phyloP scores from a whole-genome alignment of 2,329 filamentous ascomycete genomes.

The Blastomyces parvus region DNA sequence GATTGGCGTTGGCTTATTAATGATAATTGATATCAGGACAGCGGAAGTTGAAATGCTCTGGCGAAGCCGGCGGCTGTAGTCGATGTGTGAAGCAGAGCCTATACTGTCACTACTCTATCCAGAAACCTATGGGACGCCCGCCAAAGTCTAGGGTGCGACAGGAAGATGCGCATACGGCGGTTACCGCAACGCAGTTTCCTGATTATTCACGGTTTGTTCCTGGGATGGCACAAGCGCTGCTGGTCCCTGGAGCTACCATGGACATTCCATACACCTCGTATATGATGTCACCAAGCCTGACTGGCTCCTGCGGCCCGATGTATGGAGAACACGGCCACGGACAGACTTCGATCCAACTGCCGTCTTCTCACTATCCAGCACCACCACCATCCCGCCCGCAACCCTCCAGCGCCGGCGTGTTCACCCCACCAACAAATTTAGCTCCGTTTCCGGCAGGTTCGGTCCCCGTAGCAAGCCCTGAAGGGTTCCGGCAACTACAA shows the following conservation, averaged over 20 bases:
- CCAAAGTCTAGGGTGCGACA: slow-evolving; percentile 32
- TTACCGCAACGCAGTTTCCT: background rate
- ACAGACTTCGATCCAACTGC: background rate
- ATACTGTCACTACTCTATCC: slow-evolving; percentile 37
- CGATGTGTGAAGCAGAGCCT: slow-evolving; percentile 37
- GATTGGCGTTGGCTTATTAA: slow-evolving; percentile 4
- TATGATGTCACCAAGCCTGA: slow-evolving; percentile 13
- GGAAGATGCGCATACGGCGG: slow-evolving; percentile 15
- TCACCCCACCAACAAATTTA: slow-evolving; percentile 7
- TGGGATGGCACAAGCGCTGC: background rate
- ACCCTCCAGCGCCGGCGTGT: slow-evolving; percentile 8
- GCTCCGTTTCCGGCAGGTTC: background rate
- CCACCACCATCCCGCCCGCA: slow-evolving; percentile 13
- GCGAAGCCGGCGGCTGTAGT: slow-evolving; percentile 34
- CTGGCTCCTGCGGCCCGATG: slow-evolving; percentile 13
- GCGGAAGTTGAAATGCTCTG: slow-evolving; percentile 42
- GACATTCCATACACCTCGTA: slow-evolving; percentile 22
- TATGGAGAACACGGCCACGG: slow-evolving; percentile 8
- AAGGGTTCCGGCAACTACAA: slow-evolving; percentile 1
- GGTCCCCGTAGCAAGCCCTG: background rate
- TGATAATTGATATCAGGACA: slow-evolving; percentile 30
- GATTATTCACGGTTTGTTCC: background rate
- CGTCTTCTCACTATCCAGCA: background rate
- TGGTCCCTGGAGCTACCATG: slow-evolving; percentile 22
- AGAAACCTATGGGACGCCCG: slow-evolving; percentile 42